phyloP scores from a whole-genome alignment of 768 basidiomycete genomes.

The Termitomyces sp. region DNA sequence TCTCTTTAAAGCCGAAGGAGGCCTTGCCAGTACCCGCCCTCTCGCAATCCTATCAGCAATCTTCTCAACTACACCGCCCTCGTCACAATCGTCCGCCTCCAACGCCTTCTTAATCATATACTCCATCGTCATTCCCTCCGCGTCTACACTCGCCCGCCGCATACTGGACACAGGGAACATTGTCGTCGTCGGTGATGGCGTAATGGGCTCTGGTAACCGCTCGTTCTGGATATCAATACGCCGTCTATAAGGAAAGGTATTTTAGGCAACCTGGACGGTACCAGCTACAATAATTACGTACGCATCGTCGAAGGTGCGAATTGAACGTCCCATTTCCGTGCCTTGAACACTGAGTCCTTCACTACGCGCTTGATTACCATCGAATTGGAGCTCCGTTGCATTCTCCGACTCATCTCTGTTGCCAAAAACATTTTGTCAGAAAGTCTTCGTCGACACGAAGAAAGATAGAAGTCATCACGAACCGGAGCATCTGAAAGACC shows the following conservation, averaged over 20 bases:
- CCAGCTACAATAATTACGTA: slow-evolving; percentile 25
- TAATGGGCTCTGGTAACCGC: slow-evolving; percentile 56
- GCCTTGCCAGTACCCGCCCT: slow-evolving; percentile 36
- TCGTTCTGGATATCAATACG: slow-evolving; percentile 71
- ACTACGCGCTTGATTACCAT: slow-evolving; percentile 21
- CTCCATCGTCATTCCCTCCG: slow-evolving; percentile 55
- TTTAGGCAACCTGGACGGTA: neutral
- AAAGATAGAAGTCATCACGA: slow-evolving; percentile 18
- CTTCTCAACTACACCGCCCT: slow-evolving; percentile 48
- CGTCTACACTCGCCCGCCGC: slow-evolving; percentile 36
- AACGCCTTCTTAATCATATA: slow-evolving; percentile 55
- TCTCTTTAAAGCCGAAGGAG: slow-evolving; percentile 54
- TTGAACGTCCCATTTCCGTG: slow-evolving; percentile 49
- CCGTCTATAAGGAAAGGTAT: slow-evolving; percentile 37
- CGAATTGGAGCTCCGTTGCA: slow-evolving; percentile 56
- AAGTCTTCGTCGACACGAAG: neutral
- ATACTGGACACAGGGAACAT: slow-evolving; percentile 62
- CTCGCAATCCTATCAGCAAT: slow-evolving; percentile 60
- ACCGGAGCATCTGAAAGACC: slow-evolving; percentile 88
- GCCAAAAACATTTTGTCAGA: neutral
- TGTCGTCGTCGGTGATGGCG: slow-evolving; percentile 24
- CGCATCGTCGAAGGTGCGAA: slow-evolving; percentile 75
- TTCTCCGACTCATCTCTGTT: slow-evolving; percentile 75
- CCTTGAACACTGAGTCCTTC: slow-evolving; percentile 63
- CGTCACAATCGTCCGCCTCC: slow-evolving; percentile 49